phyloP scores from a whole-genome alignment of 164 flowering plant species.

The Chimonanthus salicifolius region DNA sequence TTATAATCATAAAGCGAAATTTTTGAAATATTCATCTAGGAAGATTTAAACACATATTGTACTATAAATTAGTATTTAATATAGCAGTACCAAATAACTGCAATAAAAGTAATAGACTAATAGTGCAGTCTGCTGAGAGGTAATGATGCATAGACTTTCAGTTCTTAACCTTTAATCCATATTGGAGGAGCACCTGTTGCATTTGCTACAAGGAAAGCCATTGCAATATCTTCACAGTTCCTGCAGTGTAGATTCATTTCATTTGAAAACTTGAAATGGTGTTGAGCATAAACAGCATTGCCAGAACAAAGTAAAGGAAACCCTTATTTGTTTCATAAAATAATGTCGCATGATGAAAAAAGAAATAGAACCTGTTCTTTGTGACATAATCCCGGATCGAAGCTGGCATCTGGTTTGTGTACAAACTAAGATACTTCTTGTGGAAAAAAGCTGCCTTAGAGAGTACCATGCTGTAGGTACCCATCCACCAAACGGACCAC shows the following conservation, averaged over 20 bases:
- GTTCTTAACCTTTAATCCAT: constrained; percentile 30
- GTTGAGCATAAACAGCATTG: neutral
- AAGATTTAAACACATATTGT: too few species aligned
- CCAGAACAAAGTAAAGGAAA: neutral
- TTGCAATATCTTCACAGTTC: constrained; percentile 41
- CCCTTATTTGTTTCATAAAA: too few species aligned
- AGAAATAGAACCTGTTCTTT: constrained; percentile 27
- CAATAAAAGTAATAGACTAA: too few species aligned
- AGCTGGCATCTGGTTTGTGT: constrained; percentile 36
- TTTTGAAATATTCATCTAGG: too few species aligned
- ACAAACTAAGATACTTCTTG: constrained; percentile 39
- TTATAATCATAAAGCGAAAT: too few species aligned
- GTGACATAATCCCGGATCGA: constrained; percentile 42
- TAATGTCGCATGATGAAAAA: neutral
- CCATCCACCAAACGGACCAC: constrained; percentile 65
- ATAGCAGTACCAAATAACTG: too few species aligned
- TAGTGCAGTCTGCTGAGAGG: too few species aligned
- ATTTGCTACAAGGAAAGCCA: constrained; percentile 39
- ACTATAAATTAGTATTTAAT: too few species aligned
- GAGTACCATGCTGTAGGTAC: constrained; percentile 52
- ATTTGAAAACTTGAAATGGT: neutral
- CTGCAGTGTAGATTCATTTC: constrained; percentile 12
- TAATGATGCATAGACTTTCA: too few species aligned
- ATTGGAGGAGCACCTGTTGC: constrained; percentile 35
- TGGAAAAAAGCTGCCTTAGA: constrained; percentile 50